Evolutionary conservation across 257 asterid genomes (phyloP).

Genomic region (Parsonsia alboflavescens): DNA sequence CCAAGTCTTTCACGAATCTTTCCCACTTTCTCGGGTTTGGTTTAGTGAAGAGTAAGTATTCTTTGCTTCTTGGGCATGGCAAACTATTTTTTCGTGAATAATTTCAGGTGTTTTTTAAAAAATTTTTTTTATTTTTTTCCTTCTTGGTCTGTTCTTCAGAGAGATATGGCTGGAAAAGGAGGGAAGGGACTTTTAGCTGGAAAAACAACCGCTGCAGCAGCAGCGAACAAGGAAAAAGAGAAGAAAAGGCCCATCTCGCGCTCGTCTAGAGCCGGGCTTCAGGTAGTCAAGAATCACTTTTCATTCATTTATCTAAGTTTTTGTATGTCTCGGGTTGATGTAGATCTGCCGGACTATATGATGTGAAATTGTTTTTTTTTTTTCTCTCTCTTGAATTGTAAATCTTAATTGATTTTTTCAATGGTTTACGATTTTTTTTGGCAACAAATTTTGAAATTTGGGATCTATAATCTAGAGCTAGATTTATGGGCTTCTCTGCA

Average conservation of each 20-base stretch:
- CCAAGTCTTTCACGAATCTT: not conserved
- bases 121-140: not conserved
- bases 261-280: slow-evolving; percentile 93
- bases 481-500: too few relatives aligned
- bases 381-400: too few relatives aligned
- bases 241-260: slow-evolving; percentile 80
- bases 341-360: not conserved
- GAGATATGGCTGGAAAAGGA: slow-evolving; percentile 88
- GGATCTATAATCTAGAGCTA: not conserved
- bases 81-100: not conserved
- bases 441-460: not conserved
- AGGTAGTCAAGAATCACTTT: slow-evolving; percentile 32
- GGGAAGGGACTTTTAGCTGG: slow-evolving; percentile 96
- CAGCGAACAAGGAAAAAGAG: slow-evolving; percentile 77
- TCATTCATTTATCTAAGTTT: not conserved
- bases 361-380: too few relatives aligned
- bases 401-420: not conserved
- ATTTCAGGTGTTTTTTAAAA: not conserved
- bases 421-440: not conserved
- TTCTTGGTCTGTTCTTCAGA: not conserved
- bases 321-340: not conserved
- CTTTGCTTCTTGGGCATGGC: not conserved
- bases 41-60: not conserved
- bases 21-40: not conserved
- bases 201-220: slow-evolving; percentile 75